A percentile compares a stretch with the other conserved stretches of the same genome.
Evolutionary conservation across 169 alveolate species (phyloP).

Genomic region (Plasmodium sp.): DNA sequence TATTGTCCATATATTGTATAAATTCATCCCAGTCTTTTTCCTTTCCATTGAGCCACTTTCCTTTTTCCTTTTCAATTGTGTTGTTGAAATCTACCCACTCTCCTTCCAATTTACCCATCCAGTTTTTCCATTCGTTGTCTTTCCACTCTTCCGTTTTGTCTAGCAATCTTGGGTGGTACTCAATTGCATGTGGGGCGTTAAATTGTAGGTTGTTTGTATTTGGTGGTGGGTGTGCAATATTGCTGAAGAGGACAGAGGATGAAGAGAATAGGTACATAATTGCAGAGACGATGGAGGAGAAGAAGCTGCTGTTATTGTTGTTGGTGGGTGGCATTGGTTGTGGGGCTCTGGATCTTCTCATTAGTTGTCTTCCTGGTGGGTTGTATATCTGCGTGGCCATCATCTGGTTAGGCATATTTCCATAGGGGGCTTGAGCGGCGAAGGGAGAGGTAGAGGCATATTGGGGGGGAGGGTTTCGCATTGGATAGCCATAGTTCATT

Average conservation of each 20-base stretch:
- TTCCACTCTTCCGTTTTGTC: conserved; percentile 21
- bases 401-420: neutral
- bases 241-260: neutral
- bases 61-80: neutral
- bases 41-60: neutral
- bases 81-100: neutral
- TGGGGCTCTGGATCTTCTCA: neutral
- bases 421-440: neutral
- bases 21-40: conserved; percentile 19
- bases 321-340: neutral
- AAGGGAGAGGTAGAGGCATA: neutral
- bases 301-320: neutral
- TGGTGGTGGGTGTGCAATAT: neutral
- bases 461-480: neutral
- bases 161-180: neutral
- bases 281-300: neutral
- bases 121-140: conserved; percentile 4
- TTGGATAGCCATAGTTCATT: neutral
- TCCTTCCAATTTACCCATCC: neutral
- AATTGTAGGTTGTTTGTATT: neutral
- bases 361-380: neutral
- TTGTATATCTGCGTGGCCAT: neutral
- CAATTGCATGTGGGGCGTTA: neutral
- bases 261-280: neutral
- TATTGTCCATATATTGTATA: neutral